Conservation (phyloP, 148 eudicot genomes). For the Cornus kousa region DNA sequence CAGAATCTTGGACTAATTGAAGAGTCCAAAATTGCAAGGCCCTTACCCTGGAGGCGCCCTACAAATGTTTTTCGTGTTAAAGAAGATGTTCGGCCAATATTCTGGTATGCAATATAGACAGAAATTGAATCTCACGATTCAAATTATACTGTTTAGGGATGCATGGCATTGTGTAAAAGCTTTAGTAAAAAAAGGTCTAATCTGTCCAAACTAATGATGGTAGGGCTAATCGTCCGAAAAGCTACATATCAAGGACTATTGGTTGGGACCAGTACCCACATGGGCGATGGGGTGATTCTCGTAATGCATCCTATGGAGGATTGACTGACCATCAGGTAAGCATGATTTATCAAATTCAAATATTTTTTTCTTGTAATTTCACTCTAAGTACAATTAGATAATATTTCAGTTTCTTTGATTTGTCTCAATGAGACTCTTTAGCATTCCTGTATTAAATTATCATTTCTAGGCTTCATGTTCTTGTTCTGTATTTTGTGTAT, state of each 20-base stretch:
- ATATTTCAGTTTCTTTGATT: neutral
- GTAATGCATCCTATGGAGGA: conserved; percentile 88
- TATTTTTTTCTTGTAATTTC: neutral
- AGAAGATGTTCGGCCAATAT: conserved; percentile 93
- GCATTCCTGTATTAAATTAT: neutral
- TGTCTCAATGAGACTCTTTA: neutral
- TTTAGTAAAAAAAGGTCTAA: conserved; percentile 11
- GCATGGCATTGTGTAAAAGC: neutral
- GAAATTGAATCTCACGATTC: conserved; percentile 6
- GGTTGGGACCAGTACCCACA: conserved; percentile 92
- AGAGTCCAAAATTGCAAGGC: conserved; percentile 75
- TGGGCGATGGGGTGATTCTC: conserved; percentile 93
- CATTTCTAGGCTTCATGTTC: neutral
- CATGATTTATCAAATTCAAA: neutral
- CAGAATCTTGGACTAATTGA: conserved; percentile 98
- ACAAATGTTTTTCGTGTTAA: conserved; percentile 74
- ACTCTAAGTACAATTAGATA: neutral
- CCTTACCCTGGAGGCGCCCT: conserved; percentile 90
- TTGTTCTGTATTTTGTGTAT: neutral
- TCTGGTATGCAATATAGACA: conserved; percentile 55
- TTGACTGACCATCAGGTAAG: conserved; percentile 83
- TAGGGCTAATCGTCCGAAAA: conserved; percentile 99
- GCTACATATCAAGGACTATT: conserved; percentile 77
- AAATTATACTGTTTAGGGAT: neutral
- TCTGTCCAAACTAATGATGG: conserved; percentile 19